Evolutionary conservation across 202 grass and related monocot species (phyloP), one percentile per base, ranked within the genome.

Genomic region (Sporobolus alterniflorus): DNA sequence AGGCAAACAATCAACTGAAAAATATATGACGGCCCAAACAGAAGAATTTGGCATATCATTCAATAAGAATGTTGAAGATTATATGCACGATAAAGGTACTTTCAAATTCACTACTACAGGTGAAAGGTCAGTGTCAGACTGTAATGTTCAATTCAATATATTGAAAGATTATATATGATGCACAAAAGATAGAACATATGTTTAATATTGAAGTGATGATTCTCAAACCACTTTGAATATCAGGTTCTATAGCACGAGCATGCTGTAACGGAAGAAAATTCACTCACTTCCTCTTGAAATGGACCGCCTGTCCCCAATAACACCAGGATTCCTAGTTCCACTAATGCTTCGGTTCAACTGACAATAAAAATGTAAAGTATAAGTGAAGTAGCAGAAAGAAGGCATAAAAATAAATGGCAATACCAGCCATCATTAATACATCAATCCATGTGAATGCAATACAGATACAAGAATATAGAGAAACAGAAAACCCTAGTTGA

Each of bases 221-320:
- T 76, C 29, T 42, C 28, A 40, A 43, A 62, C 69, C 33, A 56
- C 39, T 20, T 33, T 57, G 67, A n/a, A 25, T 33, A 75, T 68
- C 51, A 46, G 47, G 21, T 74, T 69, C 61, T 49, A 84, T 44
- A 47, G 21, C 39, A 73, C 7, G 21, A 49, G 18, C 48, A 63
- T 90, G 32, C 30, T 29, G 16, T 52, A 55, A 69, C 50, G 64
- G 33, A 28, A 82, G 76, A 61, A 90, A 49, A 54, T 51, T 26
- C 79, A 87, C 96, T 98, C 82, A 98, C 96, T 98, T 90, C 94
- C 96, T 90, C 91, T 92, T 81, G 96, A 98, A 82, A 93, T 88
- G 74, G 96, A 98, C 73, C 96, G 82, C 54, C 85, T 89, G 41
- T 98, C 96, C 74, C 96, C 96, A 67, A 98, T 98, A 83, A 98